These are phyloP conservation scores for Chlorella sp. DNA, from an alignment of 139 green algal genomes.

Conservation along the genomic window DNA sequence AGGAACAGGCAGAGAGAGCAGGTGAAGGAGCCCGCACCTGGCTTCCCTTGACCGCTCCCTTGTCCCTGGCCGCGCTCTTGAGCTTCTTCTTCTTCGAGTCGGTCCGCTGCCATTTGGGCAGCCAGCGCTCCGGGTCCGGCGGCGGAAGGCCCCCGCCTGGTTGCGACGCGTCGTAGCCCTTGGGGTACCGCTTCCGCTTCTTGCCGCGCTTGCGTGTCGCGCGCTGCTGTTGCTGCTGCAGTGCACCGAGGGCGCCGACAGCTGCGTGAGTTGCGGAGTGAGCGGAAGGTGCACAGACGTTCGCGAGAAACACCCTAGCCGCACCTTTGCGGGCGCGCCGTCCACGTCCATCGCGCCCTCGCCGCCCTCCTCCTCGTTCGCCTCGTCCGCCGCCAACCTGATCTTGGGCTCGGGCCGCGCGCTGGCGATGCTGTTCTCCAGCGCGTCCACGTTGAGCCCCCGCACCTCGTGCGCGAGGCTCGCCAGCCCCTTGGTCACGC, in stretches of 20 bases:
- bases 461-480: neutral
- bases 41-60: slow-evolving; percentile 63
- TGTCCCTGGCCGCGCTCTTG: slow-evolving; percentile 11
- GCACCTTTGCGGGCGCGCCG: neutral
- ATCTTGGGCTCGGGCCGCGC: too few species aligned
- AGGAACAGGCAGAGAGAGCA: neutral
- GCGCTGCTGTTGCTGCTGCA: neutral
- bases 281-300: too few species aligned
- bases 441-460: slow-evolving; percentile 38
- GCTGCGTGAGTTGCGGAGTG: too few species aligned
- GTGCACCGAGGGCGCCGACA: too few species aligned
- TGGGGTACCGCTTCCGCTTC: slow-evolving; percentile 69
- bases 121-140: slow-evolving; percentile 92
- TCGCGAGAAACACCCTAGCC: too few species aligned
- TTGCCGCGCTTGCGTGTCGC: slow-evolving; percentile 36
- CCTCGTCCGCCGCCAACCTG: too few species aligned
- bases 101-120: slow-evolving; percentile 88
- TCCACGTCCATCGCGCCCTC: slow-evolving; percentile 11
- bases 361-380: neutral
- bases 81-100: slow-evolving; percentile 64
- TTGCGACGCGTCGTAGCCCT: slow-evolving; percentile 83
- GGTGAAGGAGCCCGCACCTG: slow-evolving; percentile 38
- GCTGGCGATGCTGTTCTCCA: slow-evolving; percentile 34
- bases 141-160: slow-evolving; percentile 57
- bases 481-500: slow-evolving; percentile 19